A percentile compares a stretch with the other conserved stretches of the same genome.
Conservation (phyloP, 2,329 filamentous ascomycete species). For the Scedosporium apiospermum region DNA sequence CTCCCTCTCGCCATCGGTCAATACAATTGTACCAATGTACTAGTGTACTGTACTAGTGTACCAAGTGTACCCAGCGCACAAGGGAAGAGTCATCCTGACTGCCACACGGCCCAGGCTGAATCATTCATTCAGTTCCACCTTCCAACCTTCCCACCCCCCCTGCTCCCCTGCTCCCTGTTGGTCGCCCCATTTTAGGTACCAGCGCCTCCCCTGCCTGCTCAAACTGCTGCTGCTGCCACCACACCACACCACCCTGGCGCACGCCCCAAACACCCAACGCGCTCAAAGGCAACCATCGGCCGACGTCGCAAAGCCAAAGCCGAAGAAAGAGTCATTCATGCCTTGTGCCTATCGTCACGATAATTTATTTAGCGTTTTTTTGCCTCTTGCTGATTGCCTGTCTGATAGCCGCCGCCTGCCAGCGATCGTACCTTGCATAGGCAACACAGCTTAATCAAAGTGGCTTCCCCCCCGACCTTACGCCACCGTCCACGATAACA, state of each 20-base stretch:
- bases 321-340: slow-evolving; percentile 4
- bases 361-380: background rate
- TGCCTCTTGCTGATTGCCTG: slow-evolving; percentile 1
- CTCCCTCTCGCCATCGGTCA: background rate
- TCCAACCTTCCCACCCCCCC: background rate
- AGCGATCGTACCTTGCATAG: slow-evolving; percentile 8
- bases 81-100: slow-evolving; percentile 5
- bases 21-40: background rate
- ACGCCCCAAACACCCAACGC: background rate
- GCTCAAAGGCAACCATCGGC: slow-evolving; percentile 6
- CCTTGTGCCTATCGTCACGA: background rate
- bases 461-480: background rate
- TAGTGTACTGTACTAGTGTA: no score
- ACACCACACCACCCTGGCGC: background rate
- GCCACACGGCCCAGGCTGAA: slow-evolving; percentile 6
- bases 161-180: background rate
- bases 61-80: background rate
- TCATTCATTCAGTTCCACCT: background rate
- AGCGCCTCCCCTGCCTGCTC: slow-evolving; percentile 2
- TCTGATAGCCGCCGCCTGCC: background rate
- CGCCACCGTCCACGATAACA: slow-evolving; percentile 2
- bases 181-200: slow-evolving; percentile 4
- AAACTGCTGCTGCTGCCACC: background rate
- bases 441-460: background rate
- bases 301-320: slow-evolving; percentile 5